Base-by-base conservation (phyloP, 2,329 filamentous ascomycete genomes). In the Aureobasidium sp. region DNA sequence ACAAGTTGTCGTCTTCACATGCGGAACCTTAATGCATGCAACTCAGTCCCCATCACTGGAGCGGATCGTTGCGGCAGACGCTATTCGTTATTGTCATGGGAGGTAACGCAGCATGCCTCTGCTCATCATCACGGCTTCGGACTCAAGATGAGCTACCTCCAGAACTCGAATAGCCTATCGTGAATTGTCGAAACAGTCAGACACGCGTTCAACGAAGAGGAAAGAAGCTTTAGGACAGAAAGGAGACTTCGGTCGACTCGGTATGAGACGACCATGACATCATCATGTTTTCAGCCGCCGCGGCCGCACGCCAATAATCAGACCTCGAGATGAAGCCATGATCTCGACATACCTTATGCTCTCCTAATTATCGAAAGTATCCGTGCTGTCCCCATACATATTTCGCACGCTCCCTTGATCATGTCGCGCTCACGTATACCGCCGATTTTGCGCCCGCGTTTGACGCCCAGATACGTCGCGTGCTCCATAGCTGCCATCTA, bases 401-500 rank as follows among this genome's bases (percentile, higher is more conserved):
- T 34, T 32, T 29, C n/a, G 8, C 13, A 48, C 48, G 42, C 10
- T 48, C 9, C 42, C 37, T 48, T 48, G 29, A 58, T 51, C 36
- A 60, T 60, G 57, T 41, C 34, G 26, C 48, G 60, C 20, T 51
- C 7, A 8, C 48, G 60, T 15, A 4, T 64, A 46, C 59, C 60
- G 17, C 62, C 39, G 17, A 37, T 62, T 48, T 53, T 66, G 26
- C 65, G 65, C 13, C 67, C 65, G 50, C 65, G 68, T 20, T 64
- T 68, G 44, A 66, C 66, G 12, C 41, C 64, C 32, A 65, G 57
- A 61, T 67, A 65, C 57, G 44, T 65, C 52, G 52, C 66, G 15
- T 64, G 42, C 56, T 64, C 62, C 44, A 23, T 64, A 52, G 53
- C 51, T 47, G 55, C 63, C 9, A 53, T 70, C 39, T 72, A 71